Conservation (phyloP, 106 monocot species). For the Iris macrosiphon region DNA sequence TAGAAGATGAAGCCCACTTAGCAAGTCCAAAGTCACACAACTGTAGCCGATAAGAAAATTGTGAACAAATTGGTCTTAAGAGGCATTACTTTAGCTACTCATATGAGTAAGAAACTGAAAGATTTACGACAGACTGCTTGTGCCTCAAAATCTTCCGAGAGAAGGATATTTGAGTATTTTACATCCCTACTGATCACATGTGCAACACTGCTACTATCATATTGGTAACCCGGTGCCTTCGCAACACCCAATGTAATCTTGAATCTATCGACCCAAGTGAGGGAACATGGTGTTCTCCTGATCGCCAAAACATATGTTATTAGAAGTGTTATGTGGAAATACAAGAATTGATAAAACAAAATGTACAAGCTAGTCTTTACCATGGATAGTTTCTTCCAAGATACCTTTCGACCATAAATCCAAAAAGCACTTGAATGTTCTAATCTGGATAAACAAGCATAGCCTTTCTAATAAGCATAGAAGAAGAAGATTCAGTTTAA, state of each 20-base stretch:
- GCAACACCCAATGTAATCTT: slow-evolving; percentile 57
- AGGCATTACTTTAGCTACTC: too few relatives aligned
- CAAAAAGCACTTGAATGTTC: too few relatives aligned
- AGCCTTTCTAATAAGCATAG: too few relatives aligned
- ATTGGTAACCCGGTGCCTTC: slow-evolving; percentile 56
- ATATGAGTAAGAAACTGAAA: not conserved
- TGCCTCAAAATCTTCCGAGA: slow-evolving; percentile 53
- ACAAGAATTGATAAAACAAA: not conserved
- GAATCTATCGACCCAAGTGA: slow-evolving; percentile 56
- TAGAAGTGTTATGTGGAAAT: too few relatives aligned
- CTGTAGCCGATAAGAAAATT: slow-evolving; percentile 12
- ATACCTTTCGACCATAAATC: slow-evolving; percentile 54
- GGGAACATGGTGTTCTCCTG: slow-evolving; percentile 8
- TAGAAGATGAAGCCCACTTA: slow-evolving; percentile 34
- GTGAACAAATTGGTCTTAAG: not conserved
- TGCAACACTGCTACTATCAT: slow-evolving; percentile 19
- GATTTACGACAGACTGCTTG: slow-evolving; percentile 19
- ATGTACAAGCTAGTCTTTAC: slow-evolving; percentile 12
- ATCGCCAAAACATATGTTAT: slow-evolving; percentile 5
- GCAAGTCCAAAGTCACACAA: slow-evolving; percentile 80
- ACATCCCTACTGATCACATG: slow-evolving; percentile 79
- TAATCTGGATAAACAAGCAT: too few relatives aligned
- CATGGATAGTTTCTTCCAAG: slow-evolving; percentile 64
- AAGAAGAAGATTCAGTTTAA: too few relatives aligned
- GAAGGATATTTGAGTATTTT: slow-evolving; percentile 82